phyloP scores from a whole-genome alignment of 306 rosid genomes.

The Quercus gilva region DNA sequence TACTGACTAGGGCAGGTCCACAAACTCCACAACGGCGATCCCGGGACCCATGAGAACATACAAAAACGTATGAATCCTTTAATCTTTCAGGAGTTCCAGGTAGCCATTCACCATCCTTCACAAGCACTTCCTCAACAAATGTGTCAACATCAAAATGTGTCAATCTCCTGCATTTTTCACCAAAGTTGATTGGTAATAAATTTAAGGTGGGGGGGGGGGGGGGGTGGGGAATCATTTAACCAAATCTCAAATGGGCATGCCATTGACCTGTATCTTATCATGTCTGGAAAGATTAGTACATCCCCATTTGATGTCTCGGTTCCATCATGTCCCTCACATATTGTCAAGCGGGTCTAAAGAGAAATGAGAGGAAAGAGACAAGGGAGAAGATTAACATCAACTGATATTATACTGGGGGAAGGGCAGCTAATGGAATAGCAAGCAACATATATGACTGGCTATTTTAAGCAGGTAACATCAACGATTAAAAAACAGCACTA shows the following conservation, averaged over 20 bases:
- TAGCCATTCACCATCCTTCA: conserved; percentile 88
- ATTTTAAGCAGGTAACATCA: not conserved
- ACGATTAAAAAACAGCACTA: not conserved
- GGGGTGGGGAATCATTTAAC: not conserved
- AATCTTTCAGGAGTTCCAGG: conserved; percentile 86
- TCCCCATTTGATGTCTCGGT: conserved; percentile 97
- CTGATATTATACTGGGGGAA: not conserved
- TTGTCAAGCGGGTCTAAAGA: conserved; percentile 74
- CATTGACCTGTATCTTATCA: conserved; percentile 89
- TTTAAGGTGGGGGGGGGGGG: too few relatives aligned
- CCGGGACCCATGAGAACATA: conserved; percentile 85
- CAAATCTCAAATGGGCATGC: conserved; percentile 1
- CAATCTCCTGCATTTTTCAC: conserved; percentile 69
- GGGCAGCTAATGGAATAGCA: not conserved
- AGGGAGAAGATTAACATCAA: not conserved
- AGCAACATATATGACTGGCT: conserved; percentile 7
- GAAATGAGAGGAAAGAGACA: conserved; percentile 14
- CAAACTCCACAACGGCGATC: conserved; percentile 97
- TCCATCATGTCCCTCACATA: conserved; percentile 93
- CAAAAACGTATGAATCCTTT: conserved; percentile 72
- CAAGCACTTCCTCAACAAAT: conserved; percentile 96
- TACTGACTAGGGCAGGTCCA: conserved; percentile 77
- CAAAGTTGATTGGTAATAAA: not conserved
- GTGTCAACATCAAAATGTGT: conserved; percentile 95
- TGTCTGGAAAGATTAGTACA: conserved; percentile 92